Evolutionary conservation across 208 protist species (phyloP).

Genomic region (Leishmania mexicana): DNA sequence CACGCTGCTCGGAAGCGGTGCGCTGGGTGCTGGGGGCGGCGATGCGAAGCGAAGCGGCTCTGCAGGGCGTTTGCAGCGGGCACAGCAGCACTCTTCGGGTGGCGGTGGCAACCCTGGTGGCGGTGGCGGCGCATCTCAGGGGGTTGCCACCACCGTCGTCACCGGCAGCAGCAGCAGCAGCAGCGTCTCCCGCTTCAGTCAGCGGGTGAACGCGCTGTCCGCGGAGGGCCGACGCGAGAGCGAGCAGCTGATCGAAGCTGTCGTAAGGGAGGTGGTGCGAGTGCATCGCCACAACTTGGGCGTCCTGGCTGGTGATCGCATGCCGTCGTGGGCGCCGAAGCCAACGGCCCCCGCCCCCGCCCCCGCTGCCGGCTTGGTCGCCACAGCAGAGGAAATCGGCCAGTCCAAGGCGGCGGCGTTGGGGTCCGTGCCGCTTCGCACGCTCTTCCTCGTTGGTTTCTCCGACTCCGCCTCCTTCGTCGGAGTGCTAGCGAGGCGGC

Average conservation of each 20-base stretch:
- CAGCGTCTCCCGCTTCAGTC: background rate
- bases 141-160: background rate
- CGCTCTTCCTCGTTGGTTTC: slow-evolving; percentile 69
- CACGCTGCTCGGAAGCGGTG: slow-evolving; percentile 15
- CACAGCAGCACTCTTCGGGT: slow-evolving; percentile 12
- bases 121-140: slow-evolving; percentile 8
- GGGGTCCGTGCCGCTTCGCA: slow-evolving; percentile 22
- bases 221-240: slow-evolving; percentile 40
- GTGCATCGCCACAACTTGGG: slow-evolving; percentile 77
- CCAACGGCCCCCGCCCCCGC: background rate
- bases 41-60: slow-evolving; percentile 19
- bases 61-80: slow-evolving; percentile 2
- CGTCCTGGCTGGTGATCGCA: slow-evolving; percentile 27
- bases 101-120: background rate
- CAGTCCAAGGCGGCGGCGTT: slow-evolving; percentile 2
- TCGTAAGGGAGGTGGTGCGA: slow-evolving; percentile 53
- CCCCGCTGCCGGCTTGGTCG: background rate
- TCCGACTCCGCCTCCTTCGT: slow-evolving; percentile 66
- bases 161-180: background rate
- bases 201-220: slow-evolving; percentile 4
- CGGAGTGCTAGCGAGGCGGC: slow-evolving; percentile 44
- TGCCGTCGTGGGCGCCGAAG: slow-evolving; percentile 15
- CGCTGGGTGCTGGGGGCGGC: background rate
- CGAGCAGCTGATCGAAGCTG: slow-evolving; percentile 56
- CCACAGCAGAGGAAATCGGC: background rate